Conservation (phyloP, 352 stramenopile species). For the Globisporangium heterothallicum region DNA sequence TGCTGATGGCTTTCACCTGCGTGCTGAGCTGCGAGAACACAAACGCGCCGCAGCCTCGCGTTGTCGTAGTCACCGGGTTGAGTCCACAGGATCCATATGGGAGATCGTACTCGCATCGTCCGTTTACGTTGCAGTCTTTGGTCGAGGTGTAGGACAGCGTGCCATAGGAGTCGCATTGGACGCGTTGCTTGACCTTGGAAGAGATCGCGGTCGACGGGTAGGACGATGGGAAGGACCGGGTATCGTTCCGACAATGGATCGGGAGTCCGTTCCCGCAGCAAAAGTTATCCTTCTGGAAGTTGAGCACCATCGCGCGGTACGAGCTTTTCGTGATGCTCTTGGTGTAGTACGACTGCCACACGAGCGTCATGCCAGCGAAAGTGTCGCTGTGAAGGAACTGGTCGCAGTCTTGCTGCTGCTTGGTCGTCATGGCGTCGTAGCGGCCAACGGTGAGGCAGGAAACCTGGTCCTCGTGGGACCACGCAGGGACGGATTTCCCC, state of each 20-base stretch:
- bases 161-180: slow-evolving; percentile 21
- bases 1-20: slow-evolving; percentile 41
- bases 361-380: slow-evolving; percentile 55
- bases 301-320: slow-evolving; percentile 52
- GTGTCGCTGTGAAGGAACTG: slow-evolving; percentile 49
- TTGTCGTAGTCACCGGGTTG: slow-evolving; percentile 41
- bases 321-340: slow-evolving; percentile 34
- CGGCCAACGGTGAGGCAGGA: slow-evolving; percentile 56
- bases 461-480: slow-evolving; percentile 33
- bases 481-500: slow-evolving; percentile 20
- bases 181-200: slow-evolving; percentile 19
- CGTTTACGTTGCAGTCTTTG: slow-evolving; percentile 34
- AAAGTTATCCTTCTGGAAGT: slow-evolving; percentile 55
- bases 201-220: slow-evolving; percentile 29
- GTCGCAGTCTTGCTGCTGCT: slow-evolving; percentile 34
- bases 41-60: slow-evolving; percentile 51
- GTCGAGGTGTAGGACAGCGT: slow-evolving; percentile 37
- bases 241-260: slow-evolving; percentile 39
- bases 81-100: slow-evolving; percentile 54
- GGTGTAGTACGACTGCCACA: slow-evolving; percentile 72
- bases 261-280: slow-evolving; percentile 66
- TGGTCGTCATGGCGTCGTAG: slow-evolving; percentile 34
- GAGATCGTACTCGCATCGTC: slow-evolving; percentile 51
- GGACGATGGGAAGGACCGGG: slow-evolving; percentile 36
- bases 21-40: slow-evolving; percentile 31